Base-by-base conservation (phyloP, 2,329 filamentous ascomycete species). In the Neoarthrinium moseri region DNA sequence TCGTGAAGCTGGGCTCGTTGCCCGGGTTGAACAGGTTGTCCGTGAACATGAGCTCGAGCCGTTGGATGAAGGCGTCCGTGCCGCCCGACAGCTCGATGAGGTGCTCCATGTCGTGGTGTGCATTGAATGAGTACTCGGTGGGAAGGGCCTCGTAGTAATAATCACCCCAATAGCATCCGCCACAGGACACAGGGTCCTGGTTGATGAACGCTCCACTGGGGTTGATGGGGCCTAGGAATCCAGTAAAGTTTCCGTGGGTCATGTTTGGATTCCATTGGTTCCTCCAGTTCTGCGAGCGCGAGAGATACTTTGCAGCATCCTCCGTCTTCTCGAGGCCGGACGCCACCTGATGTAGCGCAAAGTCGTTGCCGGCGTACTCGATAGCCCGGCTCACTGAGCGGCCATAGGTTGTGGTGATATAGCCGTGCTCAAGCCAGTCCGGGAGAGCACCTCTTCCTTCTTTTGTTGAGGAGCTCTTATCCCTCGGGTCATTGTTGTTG, bases 361-460 rank as follows among this genome's bases (percentile, higher is more conserved):
- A 89, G 60, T 89, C 86, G 57, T 89, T 88, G 34, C 74, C 73
- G 0, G 82, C 73, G 56, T 88, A 89, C 59, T 88, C 85, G 0
- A 87, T 75, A 0, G 83, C 81, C 5, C 84, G 71, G 22, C 75
- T 83, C 2, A 86, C 81, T 1, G 83, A 82, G 13, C 86, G 74
- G 2, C 70, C 73, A 52, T 75, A 87, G 3, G 60, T 70, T 0
- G 80, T 78, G 1, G 84, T 86, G 51, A 89, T 86, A 60, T 78
- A 89, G 3, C 84, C 83, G 38, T 76, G 72, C 13, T 71, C 52
- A 2, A 82, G 64, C 86, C 86, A 90, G 64, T 88, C 85, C 0
- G 83, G 78, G 5, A 89, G 67, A 0, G 84, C 86, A 5, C 86
- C 80, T 27, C 86, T 72, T 0, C 86, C 86, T 60, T 89, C 78